Evolutionary conservation across 2,329 filamentous ascomycete species (phyloP).

Genomic region (Pyrenophora seminiperda): DNA sequence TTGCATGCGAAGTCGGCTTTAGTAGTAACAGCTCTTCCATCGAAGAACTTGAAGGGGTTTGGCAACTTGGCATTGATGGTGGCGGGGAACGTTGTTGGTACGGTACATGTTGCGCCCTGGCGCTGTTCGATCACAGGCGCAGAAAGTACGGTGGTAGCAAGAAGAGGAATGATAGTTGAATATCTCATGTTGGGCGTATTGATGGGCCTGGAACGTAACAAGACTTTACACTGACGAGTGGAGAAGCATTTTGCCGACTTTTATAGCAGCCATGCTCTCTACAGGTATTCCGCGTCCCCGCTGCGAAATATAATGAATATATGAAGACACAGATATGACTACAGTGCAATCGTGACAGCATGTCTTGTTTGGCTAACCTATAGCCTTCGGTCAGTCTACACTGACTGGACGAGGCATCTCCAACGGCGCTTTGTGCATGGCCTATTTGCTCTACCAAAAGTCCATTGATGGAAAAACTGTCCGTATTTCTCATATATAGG

Average conservation of each 20-base stretch:
- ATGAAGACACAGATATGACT: conserved; percentile 31
- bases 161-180: conserved; percentile 36
- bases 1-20: conserved; percentile 45
- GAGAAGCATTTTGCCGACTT: conserved; percentile 7
- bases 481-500: background rate
- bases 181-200: conserved; percentile 38
- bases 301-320: conserved; percentile 32
- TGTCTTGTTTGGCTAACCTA: conserved; percentile 25
- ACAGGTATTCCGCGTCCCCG: conserved; percentile 22
- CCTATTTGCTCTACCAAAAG: background rate
- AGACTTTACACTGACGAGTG: conserved; percentile 10
- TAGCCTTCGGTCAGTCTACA: background rate
- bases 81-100: conserved; percentile 40
- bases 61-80: conserved; percentile 43
- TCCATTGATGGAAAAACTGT: conserved; percentile 9
- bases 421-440: background rate
- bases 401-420: background rate
- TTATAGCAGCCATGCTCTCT: conserved; percentile 15
- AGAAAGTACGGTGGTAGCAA: conserved; percentile 39
- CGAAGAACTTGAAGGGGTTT: conserved; percentile 48
- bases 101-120: conserved; percentile 35
- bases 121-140: conserved; percentile 38
- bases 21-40: conserved; percentile 43
- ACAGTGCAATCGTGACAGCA: conserved; percentile 37
- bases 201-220: conserved; percentile 10